These are phyloP conservation scores for Verticillium dahliae DNA, from an alignment of 2,329 filamentous ascomycete species.

Conservation along the genomic window DNA sequence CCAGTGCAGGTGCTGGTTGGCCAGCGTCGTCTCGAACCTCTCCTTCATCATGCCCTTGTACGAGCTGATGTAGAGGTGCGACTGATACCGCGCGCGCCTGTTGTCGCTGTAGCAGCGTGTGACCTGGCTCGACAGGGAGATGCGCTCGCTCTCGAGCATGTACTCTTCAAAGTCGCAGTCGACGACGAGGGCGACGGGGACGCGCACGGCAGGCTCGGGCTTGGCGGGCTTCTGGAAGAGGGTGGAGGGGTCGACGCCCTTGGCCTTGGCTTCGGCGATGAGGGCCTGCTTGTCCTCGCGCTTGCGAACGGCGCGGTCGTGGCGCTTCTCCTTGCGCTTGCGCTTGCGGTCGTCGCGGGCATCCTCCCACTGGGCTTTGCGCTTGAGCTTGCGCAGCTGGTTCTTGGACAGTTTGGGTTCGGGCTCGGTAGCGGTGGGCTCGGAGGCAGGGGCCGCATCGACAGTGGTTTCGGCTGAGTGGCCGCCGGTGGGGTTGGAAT, in stretches of 20 bases:
- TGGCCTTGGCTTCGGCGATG: conserved; percentile 34
- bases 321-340: conserved; percentile 48
- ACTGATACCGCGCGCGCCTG: conserved; percentile 56
- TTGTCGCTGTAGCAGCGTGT: conserved; percentile 90
- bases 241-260: conserved; percentile 32
- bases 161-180: conserved; percentile 89
- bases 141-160: conserved; percentile 81
- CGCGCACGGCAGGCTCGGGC: conserved; percentile 35
- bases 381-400: conserved; percentile 72
- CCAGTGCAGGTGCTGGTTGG: conserved; percentile 70
- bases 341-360: conserved; percentile 52
- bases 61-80: conserved; percentile 70
- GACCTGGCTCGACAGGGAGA: conserved; percentile 77
- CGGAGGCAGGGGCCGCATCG: background rate
- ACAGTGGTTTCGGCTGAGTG: background rate
- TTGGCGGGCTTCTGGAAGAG: conserved; percentile 20
- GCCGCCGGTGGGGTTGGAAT: background rate
- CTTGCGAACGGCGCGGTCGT: conserved; percentile 38
- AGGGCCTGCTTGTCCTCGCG: conserved; percentile 42
- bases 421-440: background rate
- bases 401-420: conserved; percentile 64
- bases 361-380: conserved; percentile 69
- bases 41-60: conserved; percentile 71
- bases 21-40: conserved; percentile 72
- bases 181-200: conserved; percentile 75